Base-by-base conservation (phyloP, 2,329 filamentous ascomycete species). In the Claviceps sorghi region DNA sequence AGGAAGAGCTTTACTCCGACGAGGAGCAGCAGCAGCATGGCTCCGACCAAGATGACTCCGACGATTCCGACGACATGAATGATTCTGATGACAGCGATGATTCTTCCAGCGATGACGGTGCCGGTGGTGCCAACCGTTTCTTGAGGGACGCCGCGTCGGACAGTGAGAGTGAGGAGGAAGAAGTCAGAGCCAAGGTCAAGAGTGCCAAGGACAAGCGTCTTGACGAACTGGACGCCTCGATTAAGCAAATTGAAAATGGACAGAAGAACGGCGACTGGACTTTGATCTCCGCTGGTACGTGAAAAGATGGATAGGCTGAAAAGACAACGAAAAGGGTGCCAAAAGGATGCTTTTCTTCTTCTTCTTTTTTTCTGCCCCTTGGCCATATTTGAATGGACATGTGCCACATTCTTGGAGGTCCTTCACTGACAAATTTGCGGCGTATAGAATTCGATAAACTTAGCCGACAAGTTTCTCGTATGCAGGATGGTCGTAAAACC, bases 211-310 rank as follows among this genome's bases (percentile, higher is more conserved):
- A 97, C 76, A 98, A 98, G 80, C 82, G 93, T 57, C 78, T 88
- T 59, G 91, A 96, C 65, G 94, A 97, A 71, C 78, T 98, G 55
- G 91, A 98, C 69, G 79, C 81, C 55, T 95, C 84, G 44, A 86
- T 97, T 64, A 85, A 86, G 69, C 73, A 86, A 65, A 97, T 98
- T 64, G 90, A 97, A 67, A 98, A 98, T 73, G 90, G 88, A 56
- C 79, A 93, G 71, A 97, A 95, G 78, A 98, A 97, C 65, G 89
- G 87, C 65, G 93, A 98, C 72, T 98, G 93, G 93, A 86, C 85
- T 59, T 83, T 91, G 57, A 94, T 97, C 60, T 87, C 88, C 57
- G 79, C 81, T 65, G 89, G 90, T 94, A 79, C 63, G 83, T 64
- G 46, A 58, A 50, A 40, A 26, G 7, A 15, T 32, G 30, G 34